Evolutionary conservation across 2,329 filamentous ascomycete genomes (phyloP).

Genomic region (Pseudocercospora eumusae): DNA sequence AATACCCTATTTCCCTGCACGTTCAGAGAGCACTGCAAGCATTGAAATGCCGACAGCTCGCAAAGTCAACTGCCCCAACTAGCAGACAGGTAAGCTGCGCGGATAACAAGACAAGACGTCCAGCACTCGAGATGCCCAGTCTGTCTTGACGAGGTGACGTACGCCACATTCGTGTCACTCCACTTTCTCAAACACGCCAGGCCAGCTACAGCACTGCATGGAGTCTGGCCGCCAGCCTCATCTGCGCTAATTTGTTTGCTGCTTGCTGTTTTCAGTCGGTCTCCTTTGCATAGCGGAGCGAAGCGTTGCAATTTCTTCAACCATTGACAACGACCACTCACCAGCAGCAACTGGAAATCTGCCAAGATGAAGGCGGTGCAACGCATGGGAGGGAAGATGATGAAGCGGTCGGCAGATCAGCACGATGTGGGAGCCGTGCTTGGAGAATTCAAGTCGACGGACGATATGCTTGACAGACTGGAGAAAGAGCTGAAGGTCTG

Average conservation of each 20-base stretch:
- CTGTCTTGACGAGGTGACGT: constrained; percentile 1
- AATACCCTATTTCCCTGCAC: constrained; percentile 1
- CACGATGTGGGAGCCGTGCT: constrained; percentile 73
- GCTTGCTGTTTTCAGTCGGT: not conserved
- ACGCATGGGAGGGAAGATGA: constrained; percentile 71
- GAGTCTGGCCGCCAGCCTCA: not conserved
- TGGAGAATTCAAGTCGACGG: constrained; percentile 77
- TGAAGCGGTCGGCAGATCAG: constrained; percentile 71
- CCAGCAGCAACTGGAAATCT: not conserved
- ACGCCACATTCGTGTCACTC: constrained; percentile 1
- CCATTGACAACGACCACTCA: not conserved
- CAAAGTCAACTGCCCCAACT: not conserved
- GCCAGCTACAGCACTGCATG: not conserved
- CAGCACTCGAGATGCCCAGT: constrained; percentile 4
- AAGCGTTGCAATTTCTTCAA: constrained; percentile 3
- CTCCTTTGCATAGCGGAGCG: not conserved
- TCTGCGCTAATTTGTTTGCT: constrained; percentile 4
- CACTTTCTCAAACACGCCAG: constrained; percentile 8
- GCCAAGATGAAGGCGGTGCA: constrained; percentile 55
- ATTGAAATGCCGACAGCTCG: constrained; percentile 10
- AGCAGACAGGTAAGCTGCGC: not conserved
- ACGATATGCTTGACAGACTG: constrained; percentile 73
- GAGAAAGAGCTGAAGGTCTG: constrained; percentile 74
- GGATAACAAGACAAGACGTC: not conserved
- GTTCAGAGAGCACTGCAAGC: not conserved